Percentiles rank a stretch among this genome's conserved stretches.
Conservation (phyloP, 371 early-diverging fungal genomes). For the Choanephora cucurbitarum region DNA sequence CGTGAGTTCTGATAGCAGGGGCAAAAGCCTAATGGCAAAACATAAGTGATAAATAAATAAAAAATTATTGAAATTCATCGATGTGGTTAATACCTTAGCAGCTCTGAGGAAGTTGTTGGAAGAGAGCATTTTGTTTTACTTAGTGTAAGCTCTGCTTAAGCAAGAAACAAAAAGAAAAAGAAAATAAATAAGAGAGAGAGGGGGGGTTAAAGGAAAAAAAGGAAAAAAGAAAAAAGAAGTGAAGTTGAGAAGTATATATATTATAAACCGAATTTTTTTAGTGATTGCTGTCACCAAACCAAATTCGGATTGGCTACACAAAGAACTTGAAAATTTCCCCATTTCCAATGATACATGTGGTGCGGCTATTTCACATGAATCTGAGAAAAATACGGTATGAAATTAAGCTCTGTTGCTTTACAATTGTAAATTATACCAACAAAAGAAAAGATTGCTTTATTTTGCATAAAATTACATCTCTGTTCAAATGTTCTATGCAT, state of each 20-base stretch:
- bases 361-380: conserved; percentile 31
- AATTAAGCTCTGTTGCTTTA: conserved; percentile 1
- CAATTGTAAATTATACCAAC: conserved; percentile 2
- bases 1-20: conserved; percentile 31
- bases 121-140: conserved; percentile 30
- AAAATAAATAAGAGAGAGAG: conserved; percentile 7
- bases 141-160: conserved; percentile 24
- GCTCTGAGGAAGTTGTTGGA: conserved; percentile 34
- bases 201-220: neutral
- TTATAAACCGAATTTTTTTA: conserved; percentile 44
- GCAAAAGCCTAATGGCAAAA: conserved; percentile 28
- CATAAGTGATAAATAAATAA: neutral
- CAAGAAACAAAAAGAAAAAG: conserved; percentile 13
- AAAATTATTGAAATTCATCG: neutral
- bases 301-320: conserved; percentile 45
- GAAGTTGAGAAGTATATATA: conserved; percentile 37
- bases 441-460: conserved; percentile 1
- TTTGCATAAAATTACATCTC: neutral
- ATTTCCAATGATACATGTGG: conserved; percentile 28
- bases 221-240: neutral
- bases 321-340: conserved; percentile 16
- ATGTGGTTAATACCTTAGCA: conserved; percentile 27
- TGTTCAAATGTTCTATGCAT: neutral
- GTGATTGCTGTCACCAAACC: conserved; percentile 55
- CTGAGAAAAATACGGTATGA: conserved; percentile 15